Conservation (phyloP, 257 asterid genomes). For the Voacanga thouarsii region DNA sequence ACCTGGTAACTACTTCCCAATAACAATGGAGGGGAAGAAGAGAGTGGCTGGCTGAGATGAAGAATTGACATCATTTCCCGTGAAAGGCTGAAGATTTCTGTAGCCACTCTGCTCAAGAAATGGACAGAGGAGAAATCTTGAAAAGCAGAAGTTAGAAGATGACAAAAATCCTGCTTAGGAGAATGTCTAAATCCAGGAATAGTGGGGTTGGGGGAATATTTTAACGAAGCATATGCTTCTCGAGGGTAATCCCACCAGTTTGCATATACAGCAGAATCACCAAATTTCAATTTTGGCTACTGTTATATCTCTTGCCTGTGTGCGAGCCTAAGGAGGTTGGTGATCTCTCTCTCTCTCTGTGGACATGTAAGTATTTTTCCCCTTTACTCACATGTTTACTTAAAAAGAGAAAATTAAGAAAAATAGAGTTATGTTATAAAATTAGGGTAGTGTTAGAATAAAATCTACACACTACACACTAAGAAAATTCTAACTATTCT, state of each 20-base stretch:
- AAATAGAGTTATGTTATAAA: too few species aligned
- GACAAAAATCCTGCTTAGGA: not conserved
- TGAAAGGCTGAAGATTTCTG: not conserved
- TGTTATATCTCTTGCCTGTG: too few species aligned
- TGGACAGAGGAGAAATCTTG: not conserved
- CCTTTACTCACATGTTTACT: too few species aligned
- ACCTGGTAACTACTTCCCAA: constrained; percentile 22
- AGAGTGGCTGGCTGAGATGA: constrained; percentile 34
- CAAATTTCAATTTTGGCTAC: too few species aligned
- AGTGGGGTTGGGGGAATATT: not conserved
- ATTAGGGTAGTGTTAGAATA: too few species aligned
- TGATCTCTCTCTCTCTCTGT: too few species aligned
- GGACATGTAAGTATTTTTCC: too few species aligned
- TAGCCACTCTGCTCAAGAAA: not conserved
- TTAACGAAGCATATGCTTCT: constrained; percentile 8
- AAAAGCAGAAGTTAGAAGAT: not conserved
- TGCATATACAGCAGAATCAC: too few species aligned
- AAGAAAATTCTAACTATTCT: too few species aligned
- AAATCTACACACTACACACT: too few species aligned
- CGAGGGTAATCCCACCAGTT: constrained; percentile 1
- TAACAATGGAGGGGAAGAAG: constrained; percentile 32
- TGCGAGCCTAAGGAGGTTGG: too few species aligned
- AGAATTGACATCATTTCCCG: constrained; percentile 44
- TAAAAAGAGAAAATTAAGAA: too few species aligned
- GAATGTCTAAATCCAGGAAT: not conserved